phyloP scores from a whole-genome alignment of 2,329 filamentous ascomycete species.

The Ampelomyces quisqualis region DNA sequence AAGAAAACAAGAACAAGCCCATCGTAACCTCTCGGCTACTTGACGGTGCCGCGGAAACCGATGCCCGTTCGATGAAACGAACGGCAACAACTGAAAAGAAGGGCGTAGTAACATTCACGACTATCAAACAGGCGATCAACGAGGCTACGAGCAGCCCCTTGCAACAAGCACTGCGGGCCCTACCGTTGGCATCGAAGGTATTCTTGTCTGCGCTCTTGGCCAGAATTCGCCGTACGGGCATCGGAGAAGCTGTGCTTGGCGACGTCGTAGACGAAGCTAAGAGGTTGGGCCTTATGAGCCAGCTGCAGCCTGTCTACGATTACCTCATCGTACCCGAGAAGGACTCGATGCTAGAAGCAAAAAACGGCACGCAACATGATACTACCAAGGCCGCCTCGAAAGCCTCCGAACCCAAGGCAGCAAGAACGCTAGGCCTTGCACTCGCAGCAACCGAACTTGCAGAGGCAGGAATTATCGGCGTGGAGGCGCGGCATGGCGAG shows the following conservation, averaged over 20 bases:
- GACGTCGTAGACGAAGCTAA: conserved; percentile 87
- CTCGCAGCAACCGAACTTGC: conserved; percentile 78
- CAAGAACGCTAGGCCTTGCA: conserved; percentile 60
- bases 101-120: conserved; percentile 80
- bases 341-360: conserved; percentile 25
- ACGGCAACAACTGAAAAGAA: conserved; percentile 31
- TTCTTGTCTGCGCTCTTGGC: conserved; percentile 81
- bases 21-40: conserved; percentile 17
- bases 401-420: conserved; percentile 38
- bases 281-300: conserved; percentile 63
- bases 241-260: conserved; percentile 83
- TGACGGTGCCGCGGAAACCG: conserved; percentile 24
- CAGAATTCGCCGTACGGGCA: conserved; percentile 76
- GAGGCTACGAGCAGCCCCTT: conserved; percentile 92
- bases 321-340: conserved; percentile 55
- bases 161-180: conserved; percentile 80
- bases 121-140: conserved; percentile 89
- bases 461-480: conserved; percentile 81
- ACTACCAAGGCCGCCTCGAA: conserved; percentile 17
- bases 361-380: conserved; percentile 15
- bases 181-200: conserved; percentile 80
- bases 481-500: conserved; percentile 77
- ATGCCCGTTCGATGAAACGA: conserved; percentile 26
- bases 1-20: conserved; percentile 37
- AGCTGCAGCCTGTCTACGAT: conserved; percentile 60